Base-by-base conservation (phyloP, 257 asterid species). In the Rubia yunnanensis region DNA sequence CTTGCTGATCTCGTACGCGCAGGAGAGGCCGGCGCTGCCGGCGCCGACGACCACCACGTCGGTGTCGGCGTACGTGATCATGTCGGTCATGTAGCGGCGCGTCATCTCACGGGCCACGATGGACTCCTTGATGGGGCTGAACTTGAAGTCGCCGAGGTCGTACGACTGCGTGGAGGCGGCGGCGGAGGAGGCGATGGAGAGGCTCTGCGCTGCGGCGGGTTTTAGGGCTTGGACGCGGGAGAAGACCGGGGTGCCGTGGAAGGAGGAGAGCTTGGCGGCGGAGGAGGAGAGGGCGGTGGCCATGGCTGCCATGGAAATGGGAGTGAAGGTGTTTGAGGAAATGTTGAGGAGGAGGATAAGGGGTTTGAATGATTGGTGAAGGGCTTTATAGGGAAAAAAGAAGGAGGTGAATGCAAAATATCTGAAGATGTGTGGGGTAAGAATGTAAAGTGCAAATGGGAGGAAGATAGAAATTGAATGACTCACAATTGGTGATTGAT, bases 21-120 rank as follows among this genome's bases (percentile, higher is more conserved):
- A 90, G 10, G 95, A 85, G 50, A 89, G 89, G 0, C 96, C 95
- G 1, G 96, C 95, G 20, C 94, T 83, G 0, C 96, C 96, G 10
- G 96, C 96, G 5, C 96, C 96, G 14, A 85, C 87, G 13, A 89
- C 67, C 58, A 89, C 85, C 18, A 87, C 94, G 52, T 89, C 95
- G 13, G 96, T 89, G 70, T 89, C 95, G 50, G 96, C 95, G 71
- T 85, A 77, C 53, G 95, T 87, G 73, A 89, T 85, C 96, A 89
- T 87, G 66, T 87, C 97, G 31, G 46, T 90, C 95, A 90, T 90
- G 82, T 87, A 90, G 7, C 97, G 79, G 15, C 97, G 53, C 0
- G 95, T 90, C 97, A 90, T 87, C 48, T 90, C 97, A 9, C 95
- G 81, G 15, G 97, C 57, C 48, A 90, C 95, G 13, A 84, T 83